These are phyloP conservation scores for Metarhizium humberi DNA, from an alignment of 2,329 filamentous ascomycete species.

Conservation along the genomic window DNA sequence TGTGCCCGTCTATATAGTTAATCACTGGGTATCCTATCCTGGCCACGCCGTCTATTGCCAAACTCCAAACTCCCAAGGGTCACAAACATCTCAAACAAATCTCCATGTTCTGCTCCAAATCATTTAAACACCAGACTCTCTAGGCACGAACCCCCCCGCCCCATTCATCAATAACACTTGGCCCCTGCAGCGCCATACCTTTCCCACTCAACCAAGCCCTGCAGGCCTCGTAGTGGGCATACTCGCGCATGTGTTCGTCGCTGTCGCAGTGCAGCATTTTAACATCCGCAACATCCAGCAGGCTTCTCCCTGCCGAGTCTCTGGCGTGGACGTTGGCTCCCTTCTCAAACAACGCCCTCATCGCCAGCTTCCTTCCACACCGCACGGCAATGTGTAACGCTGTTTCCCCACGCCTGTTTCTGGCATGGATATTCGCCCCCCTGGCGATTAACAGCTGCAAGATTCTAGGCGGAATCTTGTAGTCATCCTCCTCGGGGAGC, in stretches of 20 bases:
- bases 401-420: slow-evolving; percentile 46
- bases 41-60: background rate
- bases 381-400: slow-evolving; percentile 44
- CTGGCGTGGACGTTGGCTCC: slow-evolving; percentile 39
- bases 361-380: slow-evolving; percentile 41
- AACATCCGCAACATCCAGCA: slow-evolving; percentile 36
- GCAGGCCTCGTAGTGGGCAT: slow-evolving; percentile 35
- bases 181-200: slow-evolving; percentile 26
- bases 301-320: slow-evolving; percentile 32
- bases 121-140: background rate
- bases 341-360: slow-evolving; percentile 34
- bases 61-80: background rate
- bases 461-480: slow-evolving; percentile 35
- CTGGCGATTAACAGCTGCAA: slow-evolving; percentile 31
- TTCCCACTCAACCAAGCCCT: slow-evolving; percentile 34
- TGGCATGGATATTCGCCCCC: slow-evolving; percentile 37
- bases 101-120: background rate
- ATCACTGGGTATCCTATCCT: background rate
- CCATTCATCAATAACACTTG: slow-evolving; percentile 33
- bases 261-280: slow-evolving; percentile 22
- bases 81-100: background rate
- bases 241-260: slow-evolving; percentile 21
- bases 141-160: background rate
- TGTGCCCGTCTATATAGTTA: too few species aligned
- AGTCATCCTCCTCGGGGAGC: slow-evolving; percentile 40